Percentiles rank a stretch among this genome's conserved stretches.
These are phyloP conservation scores for Chaetomiaceae sp. DNA, from an alignment of 2,329 filamentous ascomycete species.

Conservation along the genomic window DNA sequence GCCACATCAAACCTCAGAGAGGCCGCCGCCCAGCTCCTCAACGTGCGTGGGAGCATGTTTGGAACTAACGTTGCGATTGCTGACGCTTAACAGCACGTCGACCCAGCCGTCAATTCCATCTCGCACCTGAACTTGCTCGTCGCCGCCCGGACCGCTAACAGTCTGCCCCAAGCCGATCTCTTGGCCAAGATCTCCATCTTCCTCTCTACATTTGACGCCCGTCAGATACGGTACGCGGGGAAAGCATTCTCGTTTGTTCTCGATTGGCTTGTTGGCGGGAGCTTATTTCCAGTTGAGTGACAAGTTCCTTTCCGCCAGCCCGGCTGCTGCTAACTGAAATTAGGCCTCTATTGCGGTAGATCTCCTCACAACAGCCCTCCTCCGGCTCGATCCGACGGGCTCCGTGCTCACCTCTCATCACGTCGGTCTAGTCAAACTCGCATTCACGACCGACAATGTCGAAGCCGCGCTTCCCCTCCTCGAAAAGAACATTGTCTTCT, in stretches of 20 bases:
- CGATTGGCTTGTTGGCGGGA: conserved; percentile 36
- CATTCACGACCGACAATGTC: conserved; percentile 52
- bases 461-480: conserved; percentile 56
- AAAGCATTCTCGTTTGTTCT: conserved; percentile 42
- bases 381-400: conserved; percentile 62
- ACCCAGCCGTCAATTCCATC: conserved; percentile 48
- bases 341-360: conserved; percentile 47
- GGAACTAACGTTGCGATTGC: neutral
- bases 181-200: conserved; percentile 44
- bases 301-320: neutral
- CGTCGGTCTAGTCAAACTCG: conserved; percentile 52
- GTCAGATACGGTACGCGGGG: conserved; percentile 51
- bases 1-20: conserved; percentile 29
- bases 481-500: conserved; percentile 62
- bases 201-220: conserved; percentile 45
- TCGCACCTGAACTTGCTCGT: conserved; percentile 49
- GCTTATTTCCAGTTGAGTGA: conserved; percentile 41
- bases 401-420: conserved; percentile 64
- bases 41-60: too few species aligned
- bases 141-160: conserved; percentile 28
- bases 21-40: conserved; percentile 38
- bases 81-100: conserved; percentile 37
- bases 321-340: conserved; percentile 10
- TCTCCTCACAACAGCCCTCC: conserved; percentile 49
- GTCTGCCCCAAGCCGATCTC: conserved; percentile 31